phyloP scores from a whole-genome alignment of 768 basidiomycete species.

The Trametes villosa region DNA sequence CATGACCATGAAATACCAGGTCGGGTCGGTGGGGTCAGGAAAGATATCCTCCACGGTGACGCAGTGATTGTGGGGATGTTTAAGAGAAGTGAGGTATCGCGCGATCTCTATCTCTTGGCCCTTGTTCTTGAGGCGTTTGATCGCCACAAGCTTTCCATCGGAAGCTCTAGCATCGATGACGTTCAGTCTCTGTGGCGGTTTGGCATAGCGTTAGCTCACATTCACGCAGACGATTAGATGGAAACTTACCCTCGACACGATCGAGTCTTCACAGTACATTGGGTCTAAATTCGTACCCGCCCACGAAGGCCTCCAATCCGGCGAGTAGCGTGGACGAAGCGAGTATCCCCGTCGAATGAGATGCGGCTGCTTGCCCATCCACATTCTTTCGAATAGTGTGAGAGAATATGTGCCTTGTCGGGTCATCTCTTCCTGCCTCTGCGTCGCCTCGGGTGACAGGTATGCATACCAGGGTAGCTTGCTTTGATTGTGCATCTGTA shows the following conservation, averaged over 20 bases:
- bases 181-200: neutral
- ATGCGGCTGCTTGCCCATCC: constrained; percentile 17
- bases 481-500: neutral
- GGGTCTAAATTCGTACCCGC: constrained; percentile 15
- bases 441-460: neutral
- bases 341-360: constrained; percentile 20
- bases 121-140: neutral
- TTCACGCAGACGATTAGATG: too few relatives aligned
- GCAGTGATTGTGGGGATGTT: constrained; percentile 22
- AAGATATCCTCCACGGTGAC: constrained; percentile 22
- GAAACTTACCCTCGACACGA: constrained; percentile 9
- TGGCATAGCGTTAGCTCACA: too few relatives aligned
- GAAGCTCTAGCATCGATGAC: neutral
- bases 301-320: constrained; percentile 20
- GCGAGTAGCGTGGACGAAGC: constrained; percentile 23
- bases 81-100: neutral
- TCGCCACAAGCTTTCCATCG: neutral
- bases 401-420: constrained; percentile 6
- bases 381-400: neutral
- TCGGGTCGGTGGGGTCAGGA: constrained; percentile 8
- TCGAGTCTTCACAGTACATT: constrained; percentile 20
- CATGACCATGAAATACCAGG: constrained; percentile 24
- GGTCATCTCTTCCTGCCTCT: neutral
- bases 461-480: neutral
- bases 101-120: neutral